Evolutionary conservation across 805 yeast genomes (phyloP), one percentile per base, ranked within the genome.

Genomic region (Wickerhamomyces pijperi): DNA sequence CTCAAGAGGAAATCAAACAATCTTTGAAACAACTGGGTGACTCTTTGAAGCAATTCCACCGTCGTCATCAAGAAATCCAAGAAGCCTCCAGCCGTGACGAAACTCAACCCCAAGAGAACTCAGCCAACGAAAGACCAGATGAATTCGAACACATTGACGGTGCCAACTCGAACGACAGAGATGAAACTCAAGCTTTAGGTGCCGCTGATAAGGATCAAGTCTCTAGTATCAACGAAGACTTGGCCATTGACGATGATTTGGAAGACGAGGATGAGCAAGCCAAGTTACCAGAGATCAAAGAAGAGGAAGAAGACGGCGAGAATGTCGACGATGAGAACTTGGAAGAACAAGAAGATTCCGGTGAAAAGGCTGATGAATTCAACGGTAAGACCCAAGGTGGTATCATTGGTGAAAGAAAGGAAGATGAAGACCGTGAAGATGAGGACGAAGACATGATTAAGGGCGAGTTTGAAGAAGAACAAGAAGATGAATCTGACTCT

Each of bases 121-220:
- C 65, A 19, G 76, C 78, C 12, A 78, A 73, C 42, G 80, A 76
- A 44, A 70, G 77, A 37, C 88, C 94, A 0, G 95, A 86, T 53
- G 94, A 86, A 50, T 82, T 86, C 57, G 85, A 84, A 54, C 92
- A 84, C 51, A 66, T 81, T 37, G 85, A 82, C 32, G 88, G 87
- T 36, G 88, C 80, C 35, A 80, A 82, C 44, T 75, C 90, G 3
- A 77, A 80, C 21, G n/a, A 21, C 23, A 21, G 23, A 21, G 68
- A 64, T 40, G 88, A 84, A 37, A 84, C 95, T 0, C 97, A 92
- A 58, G 98, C 97, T 1, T 63, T 92, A 38, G 97, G 97, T 18
- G 78, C 88, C 34, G 94, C 96, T 5, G 75, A 76, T 43, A 72
- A 78, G 50, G 95, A 87, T 35, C 87, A 82, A 51, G 64, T 73